Percentiles rank a stretch among this genome's conserved stretches.
phyloP scores from a whole-genome alignment of 495 filamentous ascomycete species.

The Podospora pseudopauciseta region DNA sequence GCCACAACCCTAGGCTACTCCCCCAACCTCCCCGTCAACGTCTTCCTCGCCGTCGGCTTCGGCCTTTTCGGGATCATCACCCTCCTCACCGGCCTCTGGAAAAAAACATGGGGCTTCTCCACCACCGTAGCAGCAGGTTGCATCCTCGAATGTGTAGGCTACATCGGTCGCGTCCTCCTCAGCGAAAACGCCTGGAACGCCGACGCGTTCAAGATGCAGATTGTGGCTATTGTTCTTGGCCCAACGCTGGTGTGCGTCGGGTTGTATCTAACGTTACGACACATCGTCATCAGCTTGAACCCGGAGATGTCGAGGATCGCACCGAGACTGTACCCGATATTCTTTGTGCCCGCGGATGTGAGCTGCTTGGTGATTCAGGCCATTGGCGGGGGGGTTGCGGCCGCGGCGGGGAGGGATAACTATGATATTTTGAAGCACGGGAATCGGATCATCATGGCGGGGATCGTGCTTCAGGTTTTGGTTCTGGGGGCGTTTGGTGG shows the following conservation, averaged over 20 bases:
- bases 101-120: slow-evolving; percentile 61
- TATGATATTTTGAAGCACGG: slow-evolving; percentile 39
- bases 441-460: slow-evolving; percentile 66
- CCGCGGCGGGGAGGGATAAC: slow-evolving; percentile 42
- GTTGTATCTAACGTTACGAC: slow-evolving; percentile 65
- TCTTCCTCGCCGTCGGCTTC: slow-evolving; percentile 57
- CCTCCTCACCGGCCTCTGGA: slow-evolving; percentile 53
- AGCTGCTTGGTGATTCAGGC: slow-evolving; percentile 62
- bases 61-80: slow-evolving; percentile 48
- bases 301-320: slow-evolving; percentile 52
- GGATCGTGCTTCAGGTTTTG: slow-evolving; percentile 65
- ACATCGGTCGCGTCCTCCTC: slow-evolving; percentile 59
- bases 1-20: slow-evolving; percentile 65
- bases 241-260: slow-evolving; percentile 63
- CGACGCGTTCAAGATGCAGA: slow-evolving; percentile 61
- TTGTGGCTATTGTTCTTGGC: slow-evolving; percentile 62
- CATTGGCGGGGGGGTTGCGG: slow-evolving; percentile 61
- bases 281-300: slow-evolving; percentile 53
- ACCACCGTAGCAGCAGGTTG: slow-evolving; percentile 50
- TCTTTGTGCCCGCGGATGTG: slow-evolving; percentile 66
- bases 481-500: slow-evolving; percentile 57
- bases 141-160: slow-evolving; percentile 44
- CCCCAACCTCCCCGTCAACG: slow-evolving; percentile 59
- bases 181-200: slow-evolving; percentile 56
- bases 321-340: slow-evolving; percentile 56